Percentiles rank a stretch among this genome's conserved stretches.
Conservation (phyloP, 129 eudicot genomes). For the Saposhnikovia divaricata region DNA sequence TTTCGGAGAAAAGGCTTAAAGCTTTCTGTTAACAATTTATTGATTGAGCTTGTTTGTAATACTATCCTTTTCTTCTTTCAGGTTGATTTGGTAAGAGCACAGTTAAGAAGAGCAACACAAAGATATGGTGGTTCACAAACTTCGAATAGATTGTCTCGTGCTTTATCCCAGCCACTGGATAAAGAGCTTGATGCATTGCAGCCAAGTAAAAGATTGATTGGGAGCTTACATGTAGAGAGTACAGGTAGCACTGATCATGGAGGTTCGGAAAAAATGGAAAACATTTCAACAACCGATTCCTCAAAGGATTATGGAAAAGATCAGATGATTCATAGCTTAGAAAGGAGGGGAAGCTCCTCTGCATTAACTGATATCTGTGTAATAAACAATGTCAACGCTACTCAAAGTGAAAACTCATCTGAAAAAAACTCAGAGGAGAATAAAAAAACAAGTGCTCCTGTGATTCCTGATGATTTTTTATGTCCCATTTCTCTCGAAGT, state of each 20-base stretch:
- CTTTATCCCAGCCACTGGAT: slow-evolving; percentile 33
- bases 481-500: slow-evolving; percentile 44
- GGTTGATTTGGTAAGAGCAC: slow-evolving; percentile 55
- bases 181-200: slow-evolving; percentile 27
- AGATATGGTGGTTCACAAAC: slow-evolving; percentile 29
- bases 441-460: slow-evolving; percentile 15
- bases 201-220: slow-evolving; percentile 14
- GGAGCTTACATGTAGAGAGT: slow-evolving; percentile 26
- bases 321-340: slow-evolving; percentile 7
- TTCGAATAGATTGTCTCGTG: slow-evolving; percentile 22
- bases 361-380: slow-evolving; percentile 4
- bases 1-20: background rate
- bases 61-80: slow-evolving; percentile 9
- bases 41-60: background rate
- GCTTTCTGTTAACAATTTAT: background rate
- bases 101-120: slow-evolving; percentile 40
- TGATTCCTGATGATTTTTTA: slow-evolving; percentile 33
- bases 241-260: slow-evolving; percentile 25
- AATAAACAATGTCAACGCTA: background rate
- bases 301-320: slow-evolving; percentile 7
- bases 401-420: background rate
- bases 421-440: slow-evolving; percentile 6
- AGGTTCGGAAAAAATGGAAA: slow-evolving; percentile 7
- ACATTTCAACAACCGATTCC: slow-evolving; percentile 2
- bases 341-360: slow-evolving; percentile 16